phyloP scores from a whole-genome alignment of 1,284 basidiomycete species.

The Moesziomyces antarcticus region DNA sequence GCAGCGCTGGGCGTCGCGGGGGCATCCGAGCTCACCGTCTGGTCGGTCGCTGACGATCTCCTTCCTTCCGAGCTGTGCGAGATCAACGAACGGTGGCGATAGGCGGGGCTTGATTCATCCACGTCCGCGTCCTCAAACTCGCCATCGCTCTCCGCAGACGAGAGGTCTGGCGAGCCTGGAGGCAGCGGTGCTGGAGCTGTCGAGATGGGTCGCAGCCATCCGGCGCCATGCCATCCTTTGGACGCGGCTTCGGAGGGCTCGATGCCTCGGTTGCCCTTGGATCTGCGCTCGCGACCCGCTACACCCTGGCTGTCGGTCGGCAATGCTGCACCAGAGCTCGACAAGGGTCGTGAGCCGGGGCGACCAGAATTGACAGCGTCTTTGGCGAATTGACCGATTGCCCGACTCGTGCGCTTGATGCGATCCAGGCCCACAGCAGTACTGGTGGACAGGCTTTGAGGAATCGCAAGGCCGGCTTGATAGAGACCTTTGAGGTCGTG shows the following conservation, averaged over 20 bases:
- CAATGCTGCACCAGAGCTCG: slow-evolving; percentile 7
- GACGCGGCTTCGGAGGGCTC: slow-evolving; percentile 42
- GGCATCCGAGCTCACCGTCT: slow-evolving; percentile 14
- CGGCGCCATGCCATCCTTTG: slow-evolving; percentile 49
- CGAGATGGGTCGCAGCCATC: slow-evolving; percentile 41
- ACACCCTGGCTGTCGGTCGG: slow-evolving; percentile 18
- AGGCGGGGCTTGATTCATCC: background rate
- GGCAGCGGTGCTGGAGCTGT: slow-evolving; percentile 23
- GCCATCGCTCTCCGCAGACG: slow-evolving; percentile 10
- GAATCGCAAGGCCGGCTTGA: slow-evolving; percentile 31
- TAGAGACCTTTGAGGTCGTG: slow-evolving; percentile 38
- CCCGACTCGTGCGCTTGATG: slow-evolving; percentile 28
- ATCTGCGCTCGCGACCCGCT: slow-evolving; percentile 12
- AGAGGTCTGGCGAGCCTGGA: slow-evolving; percentile 7
- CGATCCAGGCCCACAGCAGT: slow-evolving; percentile 42
- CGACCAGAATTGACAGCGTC: slow-evolving; percentile 20
- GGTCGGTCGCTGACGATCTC: slow-evolving; percentile 22
- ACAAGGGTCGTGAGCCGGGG: slow-evolving; percentile 10
- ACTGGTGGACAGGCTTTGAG: slow-evolving; percentile 31
- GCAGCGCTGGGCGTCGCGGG: slow-evolving; percentile 6
- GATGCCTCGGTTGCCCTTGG: slow-evolving; percentile 37
- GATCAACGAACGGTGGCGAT: slow-evolving; percentile 6
- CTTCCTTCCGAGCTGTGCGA: slow-evolving; percentile 24
- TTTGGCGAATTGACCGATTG: slow-evolving; percentile 34
- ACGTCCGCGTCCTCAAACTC: slow-evolving; percentile 16